Base-by-base conservation (phyloP, 441 rosid species). In the Corymbia citriodora region DNA sequence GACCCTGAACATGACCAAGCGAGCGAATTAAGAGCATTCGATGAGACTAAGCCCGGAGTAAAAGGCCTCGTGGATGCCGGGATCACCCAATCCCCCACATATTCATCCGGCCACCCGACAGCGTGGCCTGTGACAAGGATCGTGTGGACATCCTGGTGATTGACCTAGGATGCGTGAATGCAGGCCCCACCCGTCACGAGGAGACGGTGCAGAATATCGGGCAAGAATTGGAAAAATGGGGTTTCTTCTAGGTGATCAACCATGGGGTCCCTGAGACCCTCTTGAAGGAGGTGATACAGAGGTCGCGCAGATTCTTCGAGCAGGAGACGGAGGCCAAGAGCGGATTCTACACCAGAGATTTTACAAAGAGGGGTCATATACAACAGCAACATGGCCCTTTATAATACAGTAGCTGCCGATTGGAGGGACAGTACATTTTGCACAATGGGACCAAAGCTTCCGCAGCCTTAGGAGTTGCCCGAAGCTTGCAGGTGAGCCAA, bases 261-360 rank as follows among this genome's bases (percentile, higher is more conserved):
- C 36, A 14, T 65, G 72, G 36, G 72, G 72, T n/a, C 72, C 72
- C 10, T 14, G 19, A 65, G 36, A n/a, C 5, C 72, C 72, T 65
- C 36, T 14, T 14, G 72, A 2, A 65, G 72, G 72, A n/a, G 72
- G 72, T 8, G 19, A 65, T n/a, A 0, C 1, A 10, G 25, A 23
- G 82, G 48, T 36, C 25, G 25, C 4, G 14, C 48, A 18, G 92
- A 27, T 95, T 95, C 92, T 95, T 95, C 25, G 87, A 92, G 17
- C 93, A 91, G 83, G 49, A 95, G 4, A 89, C 93, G 0, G 94
- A 94, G 89, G 92, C 89, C 87, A 96, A 94, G 89, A 93, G 94
- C 2, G 79, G 90, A 55, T 95, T 70, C 45, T 70, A 70, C 45
- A 70, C 45, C 23, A 31, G 12, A 33, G 48, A 55, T 1, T 55